Base-by-base conservation (phyloP, 2,329 filamentous ascomycete species). In the Talaromyces islandicus region DNA sequence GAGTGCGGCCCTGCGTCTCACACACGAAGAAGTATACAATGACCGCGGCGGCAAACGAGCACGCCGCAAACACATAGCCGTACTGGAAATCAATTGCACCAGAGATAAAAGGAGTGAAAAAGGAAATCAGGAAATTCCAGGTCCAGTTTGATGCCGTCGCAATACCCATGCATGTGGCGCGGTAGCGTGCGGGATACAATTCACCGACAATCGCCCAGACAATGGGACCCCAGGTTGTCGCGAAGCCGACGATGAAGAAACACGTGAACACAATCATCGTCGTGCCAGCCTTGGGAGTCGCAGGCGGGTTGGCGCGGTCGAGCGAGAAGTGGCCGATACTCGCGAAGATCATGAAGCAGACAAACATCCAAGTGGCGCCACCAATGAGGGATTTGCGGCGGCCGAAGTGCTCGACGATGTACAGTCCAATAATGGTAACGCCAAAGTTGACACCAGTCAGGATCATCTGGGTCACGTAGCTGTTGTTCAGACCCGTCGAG, bases 61-160 rank as follows among this genome's bases (percentile, higher is more conserved):
- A 91, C 0, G 80, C 86, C 0, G 88, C 89, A 70, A 92, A 92
- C 52, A 93, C 85, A 66, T 91, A 91, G 12, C 90, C 89, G 70
- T 92, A 91, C 21, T 81, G 81, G 74, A 88, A 92, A 67, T 89
- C 84, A 60, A 92, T 92, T 9, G 84, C 80, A 0, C 78, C 77
- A 1, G 86, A 88, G 71, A 92, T 92, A 73, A 91, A 92, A 0
- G 89, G 88, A 0, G 90, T 91, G 79, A 92, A 91, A 80, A 92
- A 92, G 0, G 84, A 85, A 64, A 90, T 79, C 67, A 89, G 74
- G 74, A 92, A 92, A 73, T 91, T 90, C 86, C 86, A 90, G 32
- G 77, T 73, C 90, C 90, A 93, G 75, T 93, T 93, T 41, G 88
- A 85, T 2, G 88, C 85, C 6, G 89, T 92, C 17, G 89, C 87